phyloP scores from a whole-genome alignment of 345 rosid species.

The Erysimum cheiranthoides region DNA sequence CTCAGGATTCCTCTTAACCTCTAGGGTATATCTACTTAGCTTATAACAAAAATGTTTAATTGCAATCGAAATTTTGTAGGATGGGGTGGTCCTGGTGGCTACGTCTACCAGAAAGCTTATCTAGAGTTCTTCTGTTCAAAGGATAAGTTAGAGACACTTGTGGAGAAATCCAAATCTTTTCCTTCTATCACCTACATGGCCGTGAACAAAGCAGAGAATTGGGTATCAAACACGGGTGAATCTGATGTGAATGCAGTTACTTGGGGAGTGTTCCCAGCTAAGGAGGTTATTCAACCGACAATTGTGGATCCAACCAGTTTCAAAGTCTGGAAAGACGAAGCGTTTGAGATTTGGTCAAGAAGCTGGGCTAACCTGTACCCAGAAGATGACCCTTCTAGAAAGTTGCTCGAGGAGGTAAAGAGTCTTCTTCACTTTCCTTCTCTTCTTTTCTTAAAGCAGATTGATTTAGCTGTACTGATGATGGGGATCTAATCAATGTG shows the following conservation, averaged over 20 bases:
- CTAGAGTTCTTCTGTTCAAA: constrained; percentile 92
- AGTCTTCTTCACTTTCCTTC: neutral
- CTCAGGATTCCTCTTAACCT: neutral
- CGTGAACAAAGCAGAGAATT: constrained; percentile 64
- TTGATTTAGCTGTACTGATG: constrained; percentile 10
- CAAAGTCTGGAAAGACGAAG: constrained; percentile 95
- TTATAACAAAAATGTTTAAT: constrained; percentile 2
- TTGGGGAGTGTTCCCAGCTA: constrained; percentile 95
- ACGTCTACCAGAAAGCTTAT: constrained; percentile 94
- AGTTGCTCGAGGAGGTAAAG: constrained; percentile 77
- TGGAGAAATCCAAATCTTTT: constrained; percentile 70
- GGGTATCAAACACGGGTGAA: constrained; percentile 60
- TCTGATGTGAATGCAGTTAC: constrained; percentile 86
- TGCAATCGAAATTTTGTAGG: constrained; percentile 55
- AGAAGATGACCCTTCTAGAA: constrained; percentile 67
- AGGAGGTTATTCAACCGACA: constrained; percentile 90
- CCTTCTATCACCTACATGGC: constrained; percentile 74
- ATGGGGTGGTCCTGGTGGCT: constrained; percentile 98
- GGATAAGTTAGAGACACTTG: constrained; percentile 65
- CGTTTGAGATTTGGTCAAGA: constrained; percentile 93
- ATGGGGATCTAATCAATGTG: constrained; percentile 35
- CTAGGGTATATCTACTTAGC: neutral
- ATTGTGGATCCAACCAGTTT: constrained; percentile 98
- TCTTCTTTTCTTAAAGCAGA: neutral
- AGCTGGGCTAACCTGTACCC: constrained; percentile 84